A percentile compares a stretch with the other conserved stretches of the same genome.
Conservation (phyloP, 208 protist species). For the Acanthamoeba sp. region DNA sequence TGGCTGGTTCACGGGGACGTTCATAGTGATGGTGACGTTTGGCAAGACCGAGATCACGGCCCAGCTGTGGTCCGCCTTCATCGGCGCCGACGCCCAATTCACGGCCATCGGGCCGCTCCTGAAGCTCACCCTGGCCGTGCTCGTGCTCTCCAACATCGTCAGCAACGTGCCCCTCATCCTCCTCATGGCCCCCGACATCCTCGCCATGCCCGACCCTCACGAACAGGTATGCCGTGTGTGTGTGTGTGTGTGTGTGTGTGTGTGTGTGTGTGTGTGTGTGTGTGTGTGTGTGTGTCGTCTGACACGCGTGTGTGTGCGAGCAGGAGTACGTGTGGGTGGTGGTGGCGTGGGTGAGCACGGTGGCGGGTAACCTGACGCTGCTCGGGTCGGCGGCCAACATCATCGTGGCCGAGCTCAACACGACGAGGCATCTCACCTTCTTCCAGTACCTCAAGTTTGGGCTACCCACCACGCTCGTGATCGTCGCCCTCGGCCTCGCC, state of each 20-base stretch:
- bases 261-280: background rate
- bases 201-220: background rate
- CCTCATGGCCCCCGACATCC: slow-evolving; percentile 43
- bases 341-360: slow-evolving; percentile 45
- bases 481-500: slow-evolving; percentile 20
- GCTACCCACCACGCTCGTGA: background rate
- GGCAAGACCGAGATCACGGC: slow-evolving; percentile 6
- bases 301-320: background rate
- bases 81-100: background rate
- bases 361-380: slow-evolving; percentile 53
- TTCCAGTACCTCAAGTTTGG: slow-evolving; percentile 50
- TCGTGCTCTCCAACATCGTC: slow-evolving; percentile 51
- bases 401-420: slow-evolving; percentile 57
- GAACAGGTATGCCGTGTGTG: background rate
- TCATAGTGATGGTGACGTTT: slow-evolving; percentile 31
- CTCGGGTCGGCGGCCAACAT: slow-evolving; percentile 43
- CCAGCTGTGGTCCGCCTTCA: background rate
- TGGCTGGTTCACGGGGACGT: slow-evolving; percentile 26
- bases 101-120: background rate
- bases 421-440: background rate
- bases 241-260: too few species aligned
- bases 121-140: slow-evolving; percentile 8
- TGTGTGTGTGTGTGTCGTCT: background rate
- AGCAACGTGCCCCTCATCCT: slow-evolving; percentile 62
- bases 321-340: slow-evolving; percentile 60